These are phyloP conservation scores for Zopfochytrium polystomum DNA, from an alignment of 371 early-diverging fungal species.

Conservation along the genomic window DNA sequence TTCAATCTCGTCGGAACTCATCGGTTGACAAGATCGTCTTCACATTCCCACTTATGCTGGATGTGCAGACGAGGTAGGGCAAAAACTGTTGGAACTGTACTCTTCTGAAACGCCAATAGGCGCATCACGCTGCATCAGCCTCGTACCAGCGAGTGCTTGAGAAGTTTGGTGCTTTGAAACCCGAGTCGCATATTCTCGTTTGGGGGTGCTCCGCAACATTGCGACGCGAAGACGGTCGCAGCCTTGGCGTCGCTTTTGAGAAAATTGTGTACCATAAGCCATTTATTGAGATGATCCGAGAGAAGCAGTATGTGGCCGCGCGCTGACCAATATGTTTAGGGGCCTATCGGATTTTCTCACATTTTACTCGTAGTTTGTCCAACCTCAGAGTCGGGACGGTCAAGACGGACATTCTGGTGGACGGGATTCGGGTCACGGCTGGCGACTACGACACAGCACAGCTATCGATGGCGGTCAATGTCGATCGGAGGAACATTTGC, in stretches of 20 bases:
- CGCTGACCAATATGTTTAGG: background rate
- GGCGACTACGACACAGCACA: slow-evolving; percentile 65
- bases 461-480: slow-evolving; percentile 67
- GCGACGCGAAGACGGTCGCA: slow-evolving; percentile 76
- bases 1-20: slow-evolving; percentile 19
- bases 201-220: too few relatives aligned
- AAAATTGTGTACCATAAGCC: too few relatives aligned
- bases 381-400: slow-evolving; percentile 64
- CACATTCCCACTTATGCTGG: background rate
- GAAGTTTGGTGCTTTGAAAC: slow-evolving; percentile 57
- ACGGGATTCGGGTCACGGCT: slow-evolving; percentile 42
- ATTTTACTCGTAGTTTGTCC: slow-evolving; percentile 53
- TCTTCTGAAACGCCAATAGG: slow-evolving; percentile 43
- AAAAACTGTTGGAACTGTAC: background rate
- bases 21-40: background rate
- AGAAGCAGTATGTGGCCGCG: slow-evolving; percentile 55
- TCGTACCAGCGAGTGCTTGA: slow-evolving; percentile 69
- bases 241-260: slow-evolving; percentile 67
- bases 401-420: slow-evolving; percentile 58
- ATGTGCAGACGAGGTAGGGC: background rate
- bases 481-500: too few relatives aligned
- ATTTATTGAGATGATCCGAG: slow-evolving; percentile 78
- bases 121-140: slow-evolving; percentile 84
- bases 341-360: background rate
- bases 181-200: too few relatives aligned